Evolutionary conservation across 495 filamentous ascomycete genomes (phyloP).

Genomic region (Antarctomyces pellizariae): DNA sequence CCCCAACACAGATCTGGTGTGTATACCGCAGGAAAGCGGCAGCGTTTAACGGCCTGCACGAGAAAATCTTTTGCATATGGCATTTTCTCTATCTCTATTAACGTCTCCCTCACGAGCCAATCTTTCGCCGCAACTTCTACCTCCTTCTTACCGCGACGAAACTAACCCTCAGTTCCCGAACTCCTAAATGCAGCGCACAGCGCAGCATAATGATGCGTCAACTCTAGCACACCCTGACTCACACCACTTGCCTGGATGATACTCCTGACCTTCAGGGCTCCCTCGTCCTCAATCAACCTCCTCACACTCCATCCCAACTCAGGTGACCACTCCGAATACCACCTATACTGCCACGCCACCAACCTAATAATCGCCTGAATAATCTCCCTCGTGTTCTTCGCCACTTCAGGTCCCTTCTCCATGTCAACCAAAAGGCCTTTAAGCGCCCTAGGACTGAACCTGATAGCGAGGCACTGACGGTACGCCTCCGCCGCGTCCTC

Average conservation of each 20-base stretch:
- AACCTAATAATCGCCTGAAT: slow-evolving; percentile 63
- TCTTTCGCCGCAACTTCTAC: no score
- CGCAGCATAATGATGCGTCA: slow-evolving; percentile 90
- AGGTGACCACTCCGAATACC: slow-evolving; percentile 98
- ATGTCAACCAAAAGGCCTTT: slow-evolving; percentile 55
- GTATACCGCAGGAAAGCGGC: no score
- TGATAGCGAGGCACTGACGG: slow-evolving; percentile 50
- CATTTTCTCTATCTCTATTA: no score
- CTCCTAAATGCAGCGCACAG: slow-evolving; percentile 86
- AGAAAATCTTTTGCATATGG: no score
- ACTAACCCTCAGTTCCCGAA: slow-evolving; percentile 70
- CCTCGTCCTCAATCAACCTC: slow-evolving; percentile 89
- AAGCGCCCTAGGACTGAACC: slow-evolving; percentile 81
- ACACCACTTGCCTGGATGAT: slow-evolving; percentile 90
- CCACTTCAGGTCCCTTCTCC: no score
- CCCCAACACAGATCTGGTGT: no score
- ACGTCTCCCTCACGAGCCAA: no score
- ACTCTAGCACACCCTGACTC: slow-evolving; percentile 74
- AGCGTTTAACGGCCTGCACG: no score
- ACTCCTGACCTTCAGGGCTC: slow-evolving; percentile 88
- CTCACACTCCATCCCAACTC: slow-evolving; percentile 65
- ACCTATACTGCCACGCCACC: slow-evolving; percentile 94
- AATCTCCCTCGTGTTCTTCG: slow-evolving; percentile 48
- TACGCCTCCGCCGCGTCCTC: slow-evolving; percentile 88
- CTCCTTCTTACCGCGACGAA: no score